A percentile compares a stretch with the other conserved stretches of the same genome.
phyloP scores from a whole-genome alignment of 2,329 filamentous ascomycete species.

The Colletotrichum falcatum region DNA sequence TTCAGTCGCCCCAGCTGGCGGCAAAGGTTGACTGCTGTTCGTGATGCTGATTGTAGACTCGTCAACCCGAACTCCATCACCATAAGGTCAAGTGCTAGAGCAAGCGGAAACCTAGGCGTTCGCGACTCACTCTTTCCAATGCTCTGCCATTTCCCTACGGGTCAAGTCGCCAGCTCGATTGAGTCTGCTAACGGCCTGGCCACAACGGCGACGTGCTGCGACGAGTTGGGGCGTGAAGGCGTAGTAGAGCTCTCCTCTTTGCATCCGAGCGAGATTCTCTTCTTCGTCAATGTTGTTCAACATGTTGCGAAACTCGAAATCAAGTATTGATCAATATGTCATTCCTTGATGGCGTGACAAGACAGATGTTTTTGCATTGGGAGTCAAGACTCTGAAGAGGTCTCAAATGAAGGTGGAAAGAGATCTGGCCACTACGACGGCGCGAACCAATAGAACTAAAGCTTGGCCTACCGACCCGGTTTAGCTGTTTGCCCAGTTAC shows the following conservation, averaged over 20 bases:
- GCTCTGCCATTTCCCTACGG: not conserved
- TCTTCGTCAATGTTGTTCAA: not conserved
- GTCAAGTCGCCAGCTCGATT: not conserved
- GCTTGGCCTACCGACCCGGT: not conserved
- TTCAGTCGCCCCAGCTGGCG: slow-evolving; percentile 65
- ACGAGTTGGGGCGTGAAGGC: not conserved
- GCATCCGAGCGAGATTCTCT: not conserved
- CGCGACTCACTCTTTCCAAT: not conserved
- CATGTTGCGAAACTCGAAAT: not conserved
- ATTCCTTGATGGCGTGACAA: not conserved
- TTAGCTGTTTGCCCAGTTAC: not conserved
- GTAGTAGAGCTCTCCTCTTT: not conserved
- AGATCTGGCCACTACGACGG: not conserved
- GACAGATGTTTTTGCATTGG: not conserved
- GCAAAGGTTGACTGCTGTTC: slow-evolving; percentile 71
- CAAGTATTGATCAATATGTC: not conserved
- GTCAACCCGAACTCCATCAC: not conserved
- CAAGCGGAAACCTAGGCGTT: not conserved
- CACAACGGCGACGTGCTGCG: not conserved
- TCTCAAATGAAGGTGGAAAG: not conserved
- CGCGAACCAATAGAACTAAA: not conserved
- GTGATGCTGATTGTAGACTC: slow-evolving; percentile 63
- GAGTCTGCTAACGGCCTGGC: not conserved
- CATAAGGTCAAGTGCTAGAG: not conserved
- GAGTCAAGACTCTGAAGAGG: too few species aligned